Base-by-base conservation (phyloP, 2,329 filamentous ascomycete genomes). In the Seiridium unicorne region DNA sequence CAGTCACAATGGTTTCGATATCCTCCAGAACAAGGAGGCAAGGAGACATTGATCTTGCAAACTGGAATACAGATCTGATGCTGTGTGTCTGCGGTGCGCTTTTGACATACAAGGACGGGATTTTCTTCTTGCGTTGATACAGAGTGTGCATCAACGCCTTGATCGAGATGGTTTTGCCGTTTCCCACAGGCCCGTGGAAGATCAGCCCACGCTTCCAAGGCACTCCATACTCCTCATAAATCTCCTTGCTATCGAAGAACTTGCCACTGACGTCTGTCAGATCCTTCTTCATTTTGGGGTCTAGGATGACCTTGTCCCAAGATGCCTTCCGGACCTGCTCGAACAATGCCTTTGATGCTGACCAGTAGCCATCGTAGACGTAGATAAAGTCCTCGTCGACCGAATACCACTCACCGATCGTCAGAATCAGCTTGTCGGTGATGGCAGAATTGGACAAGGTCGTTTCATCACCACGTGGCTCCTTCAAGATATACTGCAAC, bases 21-120 rank as follows among this genome's bases (percentile, higher is more conserved):
- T 90, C 89, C 70, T 91, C 88, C 60, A 90, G 87, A 51, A 91
- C 83, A 4, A 91, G 80, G 61, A 89, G 82, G 73, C 87, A 90
- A 0, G 88, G 88, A 0, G 88, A 83, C 63, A 82, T 80, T 62
- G 81, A 75, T 26, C 88, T 76, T 0, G 88, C 88, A 61, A 83
- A 84, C 18, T 61, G 57, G 67, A 88, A 87, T 59, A 87, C 83
- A 13, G 72, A 54, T 11, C 74, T 69, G 57, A 88, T 81, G 26
- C 75, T 71, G 42, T 67, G 78, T 7, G 51, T 60, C 72, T 89
- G 84, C 0, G 85, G 84, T 0, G 86, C 86, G 13, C 66, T 82
- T 63, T 84, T 82, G 47, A 90, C 86, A 67, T 88, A 88, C 3
- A 88, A 74, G 0, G 84, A 85, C 0, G 85, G 84, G 1, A 89